These are phyloP conservation scores for Stachybotrys elegans DNA, from an alignment of 2,329 filamentous ascomycete species.

Conservation along the genomic window DNA sequence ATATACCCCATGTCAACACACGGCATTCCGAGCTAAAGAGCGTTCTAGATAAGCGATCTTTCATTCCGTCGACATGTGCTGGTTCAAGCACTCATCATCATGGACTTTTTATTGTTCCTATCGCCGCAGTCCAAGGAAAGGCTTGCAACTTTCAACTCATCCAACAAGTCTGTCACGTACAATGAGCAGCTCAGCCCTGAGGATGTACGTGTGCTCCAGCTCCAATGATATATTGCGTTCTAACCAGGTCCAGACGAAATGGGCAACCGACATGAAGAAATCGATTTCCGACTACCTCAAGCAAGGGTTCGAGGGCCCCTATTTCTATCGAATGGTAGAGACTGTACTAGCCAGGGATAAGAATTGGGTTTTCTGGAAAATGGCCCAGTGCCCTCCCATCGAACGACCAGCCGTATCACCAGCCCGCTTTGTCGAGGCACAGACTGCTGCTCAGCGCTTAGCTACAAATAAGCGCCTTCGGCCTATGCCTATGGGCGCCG, in stretches of 20 bases:
- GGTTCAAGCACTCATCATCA: slow-evolving; percentile 88
- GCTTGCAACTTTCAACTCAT: slow-evolving; percentile 56
- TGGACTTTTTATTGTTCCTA: slow-evolving; percentile 92
- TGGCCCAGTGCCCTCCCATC: slow-evolving; percentile 86
- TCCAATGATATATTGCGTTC: background rate
- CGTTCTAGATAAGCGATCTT: slow-evolving; percentile 73
- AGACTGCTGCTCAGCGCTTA: slow-evolving; percentile 57
- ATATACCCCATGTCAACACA: too few species aligned
- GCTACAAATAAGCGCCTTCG: slow-evolving; percentile 69
- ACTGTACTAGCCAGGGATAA: slow-evolving; percentile 94
- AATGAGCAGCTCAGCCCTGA: slow-evolving; percentile 73
- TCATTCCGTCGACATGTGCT: slow-evolving; percentile 92
- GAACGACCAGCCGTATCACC: slow-evolving; percentile 67
- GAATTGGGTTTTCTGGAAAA: slow-evolving; percentile 99
- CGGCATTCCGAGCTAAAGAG: background rate
- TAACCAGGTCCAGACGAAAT: slow-evolving; percentile 57
- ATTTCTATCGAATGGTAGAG: slow-evolving; percentile 95
- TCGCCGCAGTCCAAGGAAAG: slow-evolving; percentile 78
- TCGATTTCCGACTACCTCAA: slow-evolving; percentile 80
- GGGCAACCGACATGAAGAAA: slow-evolving; percentile 74
- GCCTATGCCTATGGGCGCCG: slow-evolving; percentile 62
- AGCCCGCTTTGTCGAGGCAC: slow-evolving; percentile 64
- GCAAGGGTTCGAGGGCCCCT: slow-evolving; percentile 75
- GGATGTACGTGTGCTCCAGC: slow-evolving; percentile 56
- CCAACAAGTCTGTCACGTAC: slow-evolving; percentile 88